Percentiles rank a stretch among this genome's conserved stretches.
These are phyloP conservation scores for Plenodomus lindquistii DNA, from an alignment of 2,329 filamentous ascomycete species.

Conservation along the genomic window DNA sequence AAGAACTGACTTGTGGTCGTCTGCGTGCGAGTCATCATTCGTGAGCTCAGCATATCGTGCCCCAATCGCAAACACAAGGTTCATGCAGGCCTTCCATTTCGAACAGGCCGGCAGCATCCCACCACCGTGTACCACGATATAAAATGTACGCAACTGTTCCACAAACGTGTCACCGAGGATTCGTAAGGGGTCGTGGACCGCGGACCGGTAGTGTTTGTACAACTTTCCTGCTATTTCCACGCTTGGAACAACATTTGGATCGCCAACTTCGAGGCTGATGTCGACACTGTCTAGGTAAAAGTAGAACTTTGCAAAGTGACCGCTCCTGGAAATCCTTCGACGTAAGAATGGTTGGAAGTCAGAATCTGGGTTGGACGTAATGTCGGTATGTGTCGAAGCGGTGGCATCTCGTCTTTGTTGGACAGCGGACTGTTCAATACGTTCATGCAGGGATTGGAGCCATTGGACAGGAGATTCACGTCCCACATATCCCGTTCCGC, in stretches of 20 bases:
- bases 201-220: conserved; percentile 37
- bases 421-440: conserved; percentile 6
- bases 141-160: conserved; percentile 7
- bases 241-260: conserved; percentile 31
- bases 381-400: background rate
- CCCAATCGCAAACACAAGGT: conserved; percentile 46
- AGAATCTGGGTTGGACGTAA: background rate
- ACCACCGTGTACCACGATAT: conserved; percentile 1
- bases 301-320: conserved; percentile 19
- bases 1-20: conserved; percentile 17
- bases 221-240: conserved; percentile 27
- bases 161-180: conserved; percentile 23
- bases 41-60: conserved; percentile 38
- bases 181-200: conserved; percentile 22
- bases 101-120: conserved; percentile 15
- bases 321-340: background rate
- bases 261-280: conserved; percentile 15
- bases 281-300: conserved; percentile 27
- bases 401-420: background rate
- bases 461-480: conserved; percentile 31
- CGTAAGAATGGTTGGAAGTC: background rate
- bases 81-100: conserved; percentile 38
- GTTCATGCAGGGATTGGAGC: conserved; percentile 19
- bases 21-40: conserved; percentile 21
- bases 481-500: conserved; percentile 31